Base-by-base conservation (phyloP, 306 rosid genomes). In the Ochetophila trinervis region DNA sequence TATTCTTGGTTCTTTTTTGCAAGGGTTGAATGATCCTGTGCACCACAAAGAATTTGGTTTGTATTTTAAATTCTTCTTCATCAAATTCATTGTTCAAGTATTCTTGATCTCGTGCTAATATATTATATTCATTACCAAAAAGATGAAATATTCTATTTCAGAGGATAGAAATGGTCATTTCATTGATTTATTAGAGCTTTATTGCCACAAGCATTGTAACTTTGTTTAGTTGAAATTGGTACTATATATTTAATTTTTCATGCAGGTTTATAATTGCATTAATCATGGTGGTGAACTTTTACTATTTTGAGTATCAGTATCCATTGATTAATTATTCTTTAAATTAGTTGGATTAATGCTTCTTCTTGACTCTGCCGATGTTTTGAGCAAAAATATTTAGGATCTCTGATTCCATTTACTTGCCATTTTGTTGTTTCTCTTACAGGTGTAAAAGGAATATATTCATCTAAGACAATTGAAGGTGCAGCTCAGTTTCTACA, bases 31-130 rank as follows among this genome's bases (percentile, higher is more conserved):
- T 68, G 98, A 92, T 66, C 95, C 98, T 12, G 82, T 80, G 73
- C 98, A 92, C 63, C 96, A 92, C 82, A 89, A 85, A 79, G 95
- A 89, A 50, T 92, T 92, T 68, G 96, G 98, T 92, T 53, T 53
- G 84, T 76, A 53, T 55, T 70, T 80, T 17, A 47, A 48, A 59
- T 34, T 57, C 49, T 71, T 72, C 56, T 18, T n/a, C 56, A 20
- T 59, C 66, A 44, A 47, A 62, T 55, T 64, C 53, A 72, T 42
- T 60, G 13, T 59, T 58, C 27, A 27, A 69, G 67, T 53, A 50
- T 61, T 16, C 70, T 32, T 71, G 71, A 72, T 55, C 62, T 34
- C 69, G 37, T 69, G 51, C 53, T 75, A 44, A 60, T 32, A 30
- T 59, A 62, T 42, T 11, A 60, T 53, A 40, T 40, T 8, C 14